Evolutionary conservation across 345 rosid genomes (phyloP).

Genomic region (Arabis hirsuta): DNA sequence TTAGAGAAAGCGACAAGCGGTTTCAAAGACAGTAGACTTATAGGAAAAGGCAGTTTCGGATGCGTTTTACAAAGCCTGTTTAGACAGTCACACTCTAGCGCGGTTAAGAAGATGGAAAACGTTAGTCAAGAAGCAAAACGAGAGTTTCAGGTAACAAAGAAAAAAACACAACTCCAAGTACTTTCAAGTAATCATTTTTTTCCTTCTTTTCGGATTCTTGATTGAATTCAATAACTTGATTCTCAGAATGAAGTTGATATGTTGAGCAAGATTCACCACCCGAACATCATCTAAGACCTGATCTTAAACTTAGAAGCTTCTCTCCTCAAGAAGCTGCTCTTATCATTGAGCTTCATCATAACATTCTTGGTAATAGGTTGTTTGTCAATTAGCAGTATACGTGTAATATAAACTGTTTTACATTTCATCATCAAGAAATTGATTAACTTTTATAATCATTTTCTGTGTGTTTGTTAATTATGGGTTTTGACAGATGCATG

Average conservation of each 20-base stretch:
- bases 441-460: background rate
- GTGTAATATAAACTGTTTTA: background rate
- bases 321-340: conserved; percentile 94
- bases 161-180: background rate
- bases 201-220: conserved; percentile 6
- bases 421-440: background rate
- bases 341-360: conserved; percentile 84
- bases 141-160: conserved; percentile 75
- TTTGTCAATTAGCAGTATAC: conserved; percentile 11
- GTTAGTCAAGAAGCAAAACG: conserved; percentile 64
- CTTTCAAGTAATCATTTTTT: background rate
- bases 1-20: conserved; percentile 73
- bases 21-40: conserved; percentile 63
- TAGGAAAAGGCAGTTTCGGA: conserved; percentile 94
- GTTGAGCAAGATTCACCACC: conserved; percentile 72
- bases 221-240: background rate
- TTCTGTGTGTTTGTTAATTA: background rate
- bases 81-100: conserved; percentile 63
- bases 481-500: conserved; percentile 53
- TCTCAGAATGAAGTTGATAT: conserved; percentile 87
- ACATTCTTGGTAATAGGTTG: conserved; percentile 92
- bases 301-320: conserved; percentile 93
- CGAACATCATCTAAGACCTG: conserved; percentile 82
- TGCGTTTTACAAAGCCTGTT: conserved; percentile 69
- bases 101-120: conserved; percentile 82